A percentile compares a stretch with the other conserved stretches of the same genome.
Conservation (phyloP, 1,284 basidiomycete genomes). For the Peniophora sp. region DNA sequence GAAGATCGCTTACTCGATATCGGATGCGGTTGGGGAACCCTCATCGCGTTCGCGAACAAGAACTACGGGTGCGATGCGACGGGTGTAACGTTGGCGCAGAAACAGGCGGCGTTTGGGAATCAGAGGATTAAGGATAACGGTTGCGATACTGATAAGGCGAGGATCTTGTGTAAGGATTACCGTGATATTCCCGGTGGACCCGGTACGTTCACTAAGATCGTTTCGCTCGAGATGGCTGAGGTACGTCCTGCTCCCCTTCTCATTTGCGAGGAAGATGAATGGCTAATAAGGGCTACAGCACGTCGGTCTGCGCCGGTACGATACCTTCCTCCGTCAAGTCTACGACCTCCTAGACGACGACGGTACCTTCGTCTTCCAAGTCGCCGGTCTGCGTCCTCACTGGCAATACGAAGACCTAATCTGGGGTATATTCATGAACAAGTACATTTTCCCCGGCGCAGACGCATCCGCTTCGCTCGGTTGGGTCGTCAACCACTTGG, state of each 20-base stretch:
- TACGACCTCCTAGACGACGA: conserved; percentile 94
- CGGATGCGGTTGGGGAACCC: conserved; percentile 98
- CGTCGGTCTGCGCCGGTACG: conserved; percentile 93
- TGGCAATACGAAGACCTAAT: conserved; percentile 99
- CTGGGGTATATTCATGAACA: conserved; percentile 97
- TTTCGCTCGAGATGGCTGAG: conserved; percentile 98
- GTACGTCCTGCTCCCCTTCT: conserved; percentile 25
- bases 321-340: conserved; percentile 83
- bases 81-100: conserved; percentile 88
- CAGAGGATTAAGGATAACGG: conserved; percentile 80
- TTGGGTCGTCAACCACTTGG: conserved; percentile 87
- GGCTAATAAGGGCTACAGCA: conserved; percentile 40
- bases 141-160: conserved; percentile 61
- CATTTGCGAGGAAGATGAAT: conserved; percentile 4
- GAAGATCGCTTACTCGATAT: conserved; percentile 81
- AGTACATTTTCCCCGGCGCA: conserved; percentile 96
- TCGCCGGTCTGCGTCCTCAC: conserved; percentile 85
- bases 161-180: conserved; percentile 93
- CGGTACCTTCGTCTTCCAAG: conserved; percentile 92
- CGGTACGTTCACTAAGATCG: conserved; percentile 90
- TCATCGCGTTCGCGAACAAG: conserved; percentile 91
- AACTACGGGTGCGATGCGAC: conserved; percentile 95
- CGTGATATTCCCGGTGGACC: conserved; percentile 82
- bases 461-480: conserved; percentile 93
- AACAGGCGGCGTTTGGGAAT: conserved; percentile 92